Conservation (phyloP, 805 yeast species). For the Candida rishiriensis region DNA sequence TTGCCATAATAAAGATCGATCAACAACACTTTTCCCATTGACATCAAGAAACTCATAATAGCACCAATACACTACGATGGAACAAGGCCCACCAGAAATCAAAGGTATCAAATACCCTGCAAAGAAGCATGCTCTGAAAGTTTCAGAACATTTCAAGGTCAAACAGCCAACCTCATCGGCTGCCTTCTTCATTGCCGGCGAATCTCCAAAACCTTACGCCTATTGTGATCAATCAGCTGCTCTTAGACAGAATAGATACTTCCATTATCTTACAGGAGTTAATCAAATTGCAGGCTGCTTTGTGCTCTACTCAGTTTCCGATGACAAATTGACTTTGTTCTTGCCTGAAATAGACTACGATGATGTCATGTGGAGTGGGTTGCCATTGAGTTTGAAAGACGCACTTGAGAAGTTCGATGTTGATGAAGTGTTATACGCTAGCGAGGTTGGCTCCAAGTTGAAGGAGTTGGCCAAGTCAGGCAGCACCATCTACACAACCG, state of each 20-base stretch:
- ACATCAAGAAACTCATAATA: no score
- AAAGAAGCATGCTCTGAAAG: constrained; percentile 63
- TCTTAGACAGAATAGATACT: constrained; percentile 87
- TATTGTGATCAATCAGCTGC: constrained; percentile 78
- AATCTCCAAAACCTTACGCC: constrained; percentile 51
- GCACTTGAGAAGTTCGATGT: constrained; percentile 70
- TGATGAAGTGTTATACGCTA: constrained; percentile 68
- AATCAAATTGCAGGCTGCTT: constrained; percentile 70
- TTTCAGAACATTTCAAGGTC: constrained; percentile 30
- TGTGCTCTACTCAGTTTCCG: constrained; percentile 50
- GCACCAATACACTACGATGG: constrained; percentile 4
- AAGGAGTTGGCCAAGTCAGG: constrained; percentile 25
- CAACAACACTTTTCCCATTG: no score
- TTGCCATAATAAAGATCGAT: no score
- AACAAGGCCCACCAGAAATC: constrained; percentile 17
- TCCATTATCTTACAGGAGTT: constrained; percentile 81
- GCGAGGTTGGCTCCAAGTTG: constrained; percentile 41
- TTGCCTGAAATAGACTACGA: constrained; percentile 82
- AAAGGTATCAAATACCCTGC: constrained; percentile 68
- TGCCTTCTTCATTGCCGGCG: constrained; percentile 59
- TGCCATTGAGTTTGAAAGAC: constrained; percentile 65
- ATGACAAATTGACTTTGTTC: constrained; percentile 62
- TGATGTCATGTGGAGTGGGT: constrained; percentile 95
- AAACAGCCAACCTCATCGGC: constrained; percentile 14
- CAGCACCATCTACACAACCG: constrained; percentile 45